phyloP scores from a whole-genome alignment of 257 asterid species.

The Asclepias syriaca region DNA sequence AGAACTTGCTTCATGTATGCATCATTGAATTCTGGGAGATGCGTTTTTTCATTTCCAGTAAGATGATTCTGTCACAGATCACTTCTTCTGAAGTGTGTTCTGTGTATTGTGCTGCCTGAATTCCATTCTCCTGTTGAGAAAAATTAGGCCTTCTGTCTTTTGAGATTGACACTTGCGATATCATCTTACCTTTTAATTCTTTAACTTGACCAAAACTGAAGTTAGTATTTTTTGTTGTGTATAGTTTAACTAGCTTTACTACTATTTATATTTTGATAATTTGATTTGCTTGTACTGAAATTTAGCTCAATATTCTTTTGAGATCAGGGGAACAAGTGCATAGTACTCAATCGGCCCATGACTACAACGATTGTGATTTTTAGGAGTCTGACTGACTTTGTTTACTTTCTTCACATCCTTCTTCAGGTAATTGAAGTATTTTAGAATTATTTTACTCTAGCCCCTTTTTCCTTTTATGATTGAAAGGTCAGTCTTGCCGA shows the following conservation, averaged over 20 bases:
- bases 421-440: conserved; percentile 60
- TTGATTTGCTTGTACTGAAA: conserved; percentile 9
- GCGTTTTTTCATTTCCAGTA: neutral
- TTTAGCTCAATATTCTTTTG: conserved; percentile 10
- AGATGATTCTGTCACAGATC: neutral
- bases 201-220: neutral
- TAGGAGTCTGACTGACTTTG: conserved; percentile 73
- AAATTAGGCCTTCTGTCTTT: neutral
- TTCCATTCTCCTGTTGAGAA: neutral
- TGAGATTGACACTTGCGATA: neutral
- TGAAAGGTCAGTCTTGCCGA: neutral
- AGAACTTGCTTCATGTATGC: neutral
- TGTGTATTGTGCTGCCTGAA: neutral
- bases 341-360: conserved; percentile 50
- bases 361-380: conserved; percentile 48
- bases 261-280: neutral
- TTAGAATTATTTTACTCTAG: neutral
- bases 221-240: neutral
- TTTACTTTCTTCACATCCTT: conserved; percentile 66
- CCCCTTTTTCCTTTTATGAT: neutral
- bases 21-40: neutral
- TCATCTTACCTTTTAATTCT: neutral
- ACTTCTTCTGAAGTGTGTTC: neutral
- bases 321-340: conserved; percentile 61
- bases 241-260: neutral